A percentile compares a stretch with the other conserved stretches of the same genome.
Evolutionary conservation across 78 protist species (phyloP).

Genomic region (Polysphondylium violaceum): DNA sequence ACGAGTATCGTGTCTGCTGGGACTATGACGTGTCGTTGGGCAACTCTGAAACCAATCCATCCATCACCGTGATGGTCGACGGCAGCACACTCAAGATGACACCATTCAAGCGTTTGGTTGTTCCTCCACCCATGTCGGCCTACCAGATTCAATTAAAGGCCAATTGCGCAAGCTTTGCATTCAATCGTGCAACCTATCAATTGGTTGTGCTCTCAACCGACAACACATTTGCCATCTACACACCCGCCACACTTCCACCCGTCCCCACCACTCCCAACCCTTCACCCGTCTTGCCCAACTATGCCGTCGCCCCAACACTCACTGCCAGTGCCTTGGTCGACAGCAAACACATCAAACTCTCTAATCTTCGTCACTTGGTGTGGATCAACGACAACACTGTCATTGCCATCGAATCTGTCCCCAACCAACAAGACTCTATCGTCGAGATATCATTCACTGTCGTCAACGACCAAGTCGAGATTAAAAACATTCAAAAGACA

Average conservation of each 20-base stretch:
- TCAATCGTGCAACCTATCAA: conserved; percentile 6
- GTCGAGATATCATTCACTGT: neutral
- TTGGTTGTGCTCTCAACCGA: neutral
- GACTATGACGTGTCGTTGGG: conserved; percentile 54
- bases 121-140: conserved; percentile 88
- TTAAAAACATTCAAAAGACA: conserved; percentile 4
- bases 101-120: conserved; percentile 60
- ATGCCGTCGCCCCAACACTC: conserved; percentile 18
- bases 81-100: conserved; percentile 71
- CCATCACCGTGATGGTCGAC: conserved; percentile 66
- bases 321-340: neutral
- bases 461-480: neutral
- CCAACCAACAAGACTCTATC: neutral
- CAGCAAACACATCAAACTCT: neutral
- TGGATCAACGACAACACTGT: conserved; percentile 22
- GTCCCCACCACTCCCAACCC: neutral
- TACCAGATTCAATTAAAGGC: neutral
- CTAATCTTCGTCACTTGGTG: conserved; percentile 32
- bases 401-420: conserved; percentile 36
- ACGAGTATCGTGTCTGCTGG: conserved; percentile 51
- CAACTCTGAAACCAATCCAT: neutral
- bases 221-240: conserved; percentile 18
- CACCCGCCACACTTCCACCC: conserved; percentile 53
- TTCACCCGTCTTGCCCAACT: conserved; percentile 27
- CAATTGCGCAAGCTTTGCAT: conserved; percentile 30